Evolutionary conservation across 139 green algal genomes (phyloP).

Genomic region (Spirogloea muscicola): DNA sequence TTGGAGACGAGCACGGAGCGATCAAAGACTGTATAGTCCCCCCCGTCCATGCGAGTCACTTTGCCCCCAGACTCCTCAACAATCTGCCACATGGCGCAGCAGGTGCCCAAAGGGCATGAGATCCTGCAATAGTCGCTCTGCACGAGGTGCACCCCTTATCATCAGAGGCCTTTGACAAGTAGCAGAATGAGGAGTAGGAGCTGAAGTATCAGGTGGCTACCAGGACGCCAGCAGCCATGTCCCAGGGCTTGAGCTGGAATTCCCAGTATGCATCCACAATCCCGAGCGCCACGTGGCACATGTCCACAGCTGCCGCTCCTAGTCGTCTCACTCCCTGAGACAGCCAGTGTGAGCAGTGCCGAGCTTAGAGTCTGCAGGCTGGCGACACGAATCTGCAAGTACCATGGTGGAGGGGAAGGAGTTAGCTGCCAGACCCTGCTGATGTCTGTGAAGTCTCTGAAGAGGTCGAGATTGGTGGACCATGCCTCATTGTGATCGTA

Average conservation of each 20-base stretch:
- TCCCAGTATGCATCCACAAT: constrained; percentile 73
- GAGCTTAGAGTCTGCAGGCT: background rate
- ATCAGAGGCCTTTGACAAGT: too few relatives aligned
- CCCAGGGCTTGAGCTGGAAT: constrained; percentile 69
- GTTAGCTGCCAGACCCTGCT: constrained; percentile 32
- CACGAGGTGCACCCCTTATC: too few relatives aligned
- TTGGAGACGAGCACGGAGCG: constrained; percentile 53
- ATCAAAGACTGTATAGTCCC: constrained; percentile 66
- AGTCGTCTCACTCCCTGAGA: constrained; percentile 67
- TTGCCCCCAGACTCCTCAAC: constrained; percentile 66
- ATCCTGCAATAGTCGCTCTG: background rate
- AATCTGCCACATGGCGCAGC: constrained; percentile 32
- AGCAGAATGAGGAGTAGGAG: too few relatives aligned
- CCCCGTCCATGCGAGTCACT: constrained; percentile 72
- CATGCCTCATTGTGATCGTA: constrained; percentile 81
- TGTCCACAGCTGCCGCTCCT: constrained; percentile 81
- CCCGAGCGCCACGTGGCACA: constrained; percentile 81
- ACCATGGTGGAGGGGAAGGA: background rate
- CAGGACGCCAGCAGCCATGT: constrained; percentile 44
- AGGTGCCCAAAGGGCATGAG: background rate
- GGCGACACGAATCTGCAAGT: background rate
- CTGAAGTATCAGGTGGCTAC: too few relatives aligned
- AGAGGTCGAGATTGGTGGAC: constrained; percentile 79
- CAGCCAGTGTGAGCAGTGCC: background rate
- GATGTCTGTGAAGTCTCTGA: constrained; percentile 84